These are phyloP conservation scores for Didymellaceae sp. DNA, from an alignment of 2,329 filamentous ascomycete species.

Conservation along the genomic window DNA sequence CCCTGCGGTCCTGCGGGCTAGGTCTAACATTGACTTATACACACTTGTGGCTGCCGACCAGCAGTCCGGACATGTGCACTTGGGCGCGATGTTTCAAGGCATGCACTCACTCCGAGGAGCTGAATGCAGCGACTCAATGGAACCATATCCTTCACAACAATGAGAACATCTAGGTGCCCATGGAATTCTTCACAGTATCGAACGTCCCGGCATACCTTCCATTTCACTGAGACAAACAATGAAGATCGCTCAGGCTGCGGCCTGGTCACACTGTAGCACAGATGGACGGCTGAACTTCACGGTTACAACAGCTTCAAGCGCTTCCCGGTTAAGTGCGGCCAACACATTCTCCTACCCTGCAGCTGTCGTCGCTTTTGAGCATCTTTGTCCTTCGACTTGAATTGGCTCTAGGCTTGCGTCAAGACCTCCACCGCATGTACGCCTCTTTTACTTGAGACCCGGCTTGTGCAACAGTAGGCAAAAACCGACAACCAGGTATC, in stretches of 20 bases:
- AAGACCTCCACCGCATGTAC: conserved; percentile 34
- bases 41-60: neutral
- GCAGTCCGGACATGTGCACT: neutral
- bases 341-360: conserved; percentile 3
- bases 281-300: conserved; percentile 23
- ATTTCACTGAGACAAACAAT: conserved; percentile 23
- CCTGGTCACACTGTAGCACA: conserved; percentile 33
- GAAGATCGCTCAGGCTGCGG: conserved; percentile 17
- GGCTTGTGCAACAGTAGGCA: conserved; percentile 37
- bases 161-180: neutral
- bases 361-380: conserved; percentile 11
- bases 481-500: conserved; percentile 45
- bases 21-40: neutral
- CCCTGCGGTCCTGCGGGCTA: neutral
- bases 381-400: conserved; percentile 8
- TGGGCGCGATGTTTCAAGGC: neutral
- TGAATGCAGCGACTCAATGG: neutral
- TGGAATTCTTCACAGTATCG: neutral
- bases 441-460: conserved; percentile 28
- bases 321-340: conserved; percentile 9
- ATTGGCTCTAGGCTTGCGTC: conserved; percentile 20
- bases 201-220: conserved; percentile 7
- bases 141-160: neutral
- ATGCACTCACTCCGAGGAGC: neutral
- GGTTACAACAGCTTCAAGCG: conserved; percentile 16